These are phyloP conservation scores for Colletotrichum sp. DNA, from an alignment of 2,329 filamentous ascomycete species.

Conservation along the genomic window DNA sequence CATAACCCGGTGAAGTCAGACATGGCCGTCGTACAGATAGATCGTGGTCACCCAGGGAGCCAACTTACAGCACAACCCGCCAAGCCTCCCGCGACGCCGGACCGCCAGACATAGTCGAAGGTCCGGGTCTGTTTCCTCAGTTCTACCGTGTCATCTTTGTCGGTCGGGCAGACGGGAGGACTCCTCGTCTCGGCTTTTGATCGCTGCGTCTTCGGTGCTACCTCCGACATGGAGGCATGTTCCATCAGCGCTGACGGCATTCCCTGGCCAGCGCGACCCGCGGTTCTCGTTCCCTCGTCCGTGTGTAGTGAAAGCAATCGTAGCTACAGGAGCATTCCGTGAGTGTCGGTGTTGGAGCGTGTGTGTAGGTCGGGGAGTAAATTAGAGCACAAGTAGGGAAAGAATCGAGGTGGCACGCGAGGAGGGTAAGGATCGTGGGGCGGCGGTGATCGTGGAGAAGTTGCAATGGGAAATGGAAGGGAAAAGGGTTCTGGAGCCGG, in stretches of 20 bases:
- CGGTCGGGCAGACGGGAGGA: slow-evolving; percentile 52
- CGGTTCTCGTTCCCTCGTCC: neutral
- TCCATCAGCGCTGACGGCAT: slow-evolving; percentile 62
- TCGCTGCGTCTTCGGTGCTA: slow-evolving; percentile 40
- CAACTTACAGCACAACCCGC: slow-evolving; percentile 86
- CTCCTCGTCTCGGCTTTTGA: slow-evolving; percentile 32
- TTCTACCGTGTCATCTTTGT: slow-evolving; percentile 54
- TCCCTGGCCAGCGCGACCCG: slow-evolving; percentile 34
- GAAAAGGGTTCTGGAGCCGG: slow-evolving; percentile 15
- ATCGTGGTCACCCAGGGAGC: neutral
- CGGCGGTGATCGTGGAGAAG: slow-evolving; percentile 15
- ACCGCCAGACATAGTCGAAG: slow-evolving; percentile 83
- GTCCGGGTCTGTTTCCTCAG: slow-evolving; percentile 64
- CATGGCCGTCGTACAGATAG: neutral
- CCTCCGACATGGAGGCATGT: slow-evolving; percentile 64
- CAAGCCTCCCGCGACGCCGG: slow-evolving; percentile 84
- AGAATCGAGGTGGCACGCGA: neutral
- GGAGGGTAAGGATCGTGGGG: slow-evolving; percentile 11
- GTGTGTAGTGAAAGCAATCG: neutral
- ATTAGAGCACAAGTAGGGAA: neutral
- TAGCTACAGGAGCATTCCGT: neutral
- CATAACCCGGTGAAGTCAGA: neutral
- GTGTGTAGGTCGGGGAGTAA: neutral
- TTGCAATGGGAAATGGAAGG: slow-evolving; percentile 5
- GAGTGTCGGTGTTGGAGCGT: neutral